phyloP scores from a whole-genome alignment of 2,329 filamentous ascomycete species.

The Tetracladium maxilliforme region DNA sequence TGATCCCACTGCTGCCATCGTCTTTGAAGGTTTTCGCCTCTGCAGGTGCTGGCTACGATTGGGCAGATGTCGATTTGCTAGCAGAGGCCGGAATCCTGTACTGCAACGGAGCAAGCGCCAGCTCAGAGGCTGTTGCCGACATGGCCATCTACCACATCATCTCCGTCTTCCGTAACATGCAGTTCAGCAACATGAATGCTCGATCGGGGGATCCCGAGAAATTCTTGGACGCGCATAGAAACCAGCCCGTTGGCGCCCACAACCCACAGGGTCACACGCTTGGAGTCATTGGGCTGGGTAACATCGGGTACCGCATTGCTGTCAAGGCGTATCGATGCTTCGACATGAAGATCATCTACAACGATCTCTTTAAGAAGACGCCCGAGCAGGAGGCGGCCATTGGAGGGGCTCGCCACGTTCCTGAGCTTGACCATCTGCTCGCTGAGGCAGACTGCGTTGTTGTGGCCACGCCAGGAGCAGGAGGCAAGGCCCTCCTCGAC shows the following conservation, averaged over 20 bases:
- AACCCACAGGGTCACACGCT: constrained; percentile 48
- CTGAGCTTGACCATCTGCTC: constrained; percentile 34
- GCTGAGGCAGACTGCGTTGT: constrained; percentile 41
- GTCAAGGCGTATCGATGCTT: constrained; percentile 41
- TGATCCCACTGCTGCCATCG: constrained; percentile 36
- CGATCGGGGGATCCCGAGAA: constrained; percentile 21
- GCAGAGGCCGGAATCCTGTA: constrained; percentile 47
- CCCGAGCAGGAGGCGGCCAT: constrained; percentile 16
- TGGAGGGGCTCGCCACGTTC: constrained; percentile 37
- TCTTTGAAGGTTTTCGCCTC: constrained; percentile 41
- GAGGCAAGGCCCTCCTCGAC: constrained; percentile 32
- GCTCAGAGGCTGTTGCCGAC: constrained; percentile 60
- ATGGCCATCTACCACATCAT: constrained; percentile 56
- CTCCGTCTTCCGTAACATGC: constrained; percentile 51
- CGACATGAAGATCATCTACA: constrained; percentile 52
- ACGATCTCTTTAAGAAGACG: constrained; percentile 36
- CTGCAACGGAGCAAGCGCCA: constrained; percentile 47
- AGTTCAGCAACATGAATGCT: no score
- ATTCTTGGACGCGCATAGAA: constrained; percentile 44
- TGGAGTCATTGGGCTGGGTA: constrained; percentile 56
- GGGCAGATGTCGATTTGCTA: constrained; percentile 44
- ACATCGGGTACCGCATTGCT: constrained; percentile 48
- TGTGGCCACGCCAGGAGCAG: constrained; percentile 40
- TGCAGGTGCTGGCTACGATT: constrained; percentile 48
- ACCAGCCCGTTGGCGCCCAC: constrained; percentile 41